Evolutionary conservation across 495 filamentous ascomycete genomes (phyloP), one percentile per base, ranked within the genome.

Genomic region (Ascobolus immersus): DNA sequence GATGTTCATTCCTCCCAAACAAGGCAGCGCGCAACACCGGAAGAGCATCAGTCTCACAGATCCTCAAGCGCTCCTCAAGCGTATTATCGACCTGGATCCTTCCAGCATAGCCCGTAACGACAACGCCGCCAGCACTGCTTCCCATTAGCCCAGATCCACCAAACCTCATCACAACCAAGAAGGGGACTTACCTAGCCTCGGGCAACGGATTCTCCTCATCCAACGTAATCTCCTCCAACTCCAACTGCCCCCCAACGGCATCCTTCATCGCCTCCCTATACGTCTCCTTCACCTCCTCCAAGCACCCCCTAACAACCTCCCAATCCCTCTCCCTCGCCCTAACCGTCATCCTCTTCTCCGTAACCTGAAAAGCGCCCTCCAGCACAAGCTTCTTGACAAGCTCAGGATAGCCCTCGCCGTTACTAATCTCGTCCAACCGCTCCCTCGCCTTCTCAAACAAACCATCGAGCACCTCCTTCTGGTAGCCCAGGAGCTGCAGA

Each of bases 41-140:
- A 25, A 94, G 63, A 18, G 76, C 77, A 43, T 76, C 77, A 35
- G 68, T 69, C 51, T 84, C 70, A 24, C 93, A 65, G 35, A 94
- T 57, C 39, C 68, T 70, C 53, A 99, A 58, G 35, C 89, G 69
- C 50, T 91, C 76, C 44, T 94, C 89, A 31, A 94, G 71, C 17
- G 86, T 94, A 57, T 99, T 93, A 67, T 92, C 80, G 52, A 99
- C 90, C 42, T 90, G 79, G 52, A 99, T 94, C 63, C 82, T 92
- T 48, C 89, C 89, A 38, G 68, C 62, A 30, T 72, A 68, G 17
- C 81, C 79, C 15, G 89, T 52, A 40, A 94, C 74, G 26, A 59
- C 50, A 12, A 93, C 58, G 40, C 86, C 86, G 36, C 86, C 86
- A 34, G 14, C 13, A 37, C 18, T 22, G 17, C 15, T 4, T 0